These are phyloP conservation scores for Talaromyces sp. DNA, from an alignment of 2,329 filamentous ascomycete species.

Conservation along the genomic window DNA sequence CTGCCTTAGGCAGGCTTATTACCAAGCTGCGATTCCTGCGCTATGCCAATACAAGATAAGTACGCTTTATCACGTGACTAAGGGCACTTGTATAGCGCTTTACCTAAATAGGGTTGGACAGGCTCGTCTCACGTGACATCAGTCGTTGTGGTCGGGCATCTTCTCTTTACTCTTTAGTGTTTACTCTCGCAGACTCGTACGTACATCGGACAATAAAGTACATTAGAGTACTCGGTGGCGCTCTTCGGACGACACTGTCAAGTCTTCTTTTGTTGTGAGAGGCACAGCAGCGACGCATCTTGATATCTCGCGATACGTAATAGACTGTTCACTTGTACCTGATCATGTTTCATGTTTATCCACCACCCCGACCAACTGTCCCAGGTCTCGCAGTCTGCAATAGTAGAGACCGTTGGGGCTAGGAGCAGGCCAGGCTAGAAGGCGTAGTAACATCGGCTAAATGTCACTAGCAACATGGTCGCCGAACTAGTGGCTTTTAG, in stretches of 20 bases:
- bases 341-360: neutral
- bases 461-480: neutral
- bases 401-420: neutral
- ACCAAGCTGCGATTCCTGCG: neutral
- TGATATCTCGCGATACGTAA: neutral
- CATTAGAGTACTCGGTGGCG: neutral
- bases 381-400: neutral
- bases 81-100: neutral
- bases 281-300: neutral
- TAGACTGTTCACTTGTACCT: neutral
- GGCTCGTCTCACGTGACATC: neutral
- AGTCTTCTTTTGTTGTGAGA: neutral
- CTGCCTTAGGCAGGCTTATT: neutral
- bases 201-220: neutral
- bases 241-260: neutral
- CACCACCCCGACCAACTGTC: neutral
- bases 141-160: neutral
- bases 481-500: neutral
- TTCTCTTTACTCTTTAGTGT: too few relatives aligned
- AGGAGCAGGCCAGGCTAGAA: neutral
- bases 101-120: neutral
- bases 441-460: neutral
- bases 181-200: neutral
- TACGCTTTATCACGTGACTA: neutral
- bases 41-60: neutral